Evolutionary conservation across 805 yeast species (phyloP), one percentile per base, ranked within the genome.

Genomic region (Hanseniaspora guilliermondii): DNA sequence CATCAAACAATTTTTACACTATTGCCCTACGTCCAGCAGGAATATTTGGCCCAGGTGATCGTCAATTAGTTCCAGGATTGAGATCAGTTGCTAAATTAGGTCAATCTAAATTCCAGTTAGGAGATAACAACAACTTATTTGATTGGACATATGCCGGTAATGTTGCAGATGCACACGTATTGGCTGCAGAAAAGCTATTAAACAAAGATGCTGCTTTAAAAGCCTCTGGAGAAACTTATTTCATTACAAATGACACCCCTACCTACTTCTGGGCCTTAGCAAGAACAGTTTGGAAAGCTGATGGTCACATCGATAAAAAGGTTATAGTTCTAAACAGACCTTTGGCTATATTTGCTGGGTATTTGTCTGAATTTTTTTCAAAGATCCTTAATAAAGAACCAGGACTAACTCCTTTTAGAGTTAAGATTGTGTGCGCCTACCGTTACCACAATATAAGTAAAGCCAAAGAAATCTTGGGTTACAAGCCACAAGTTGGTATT

Each of bases 61-160:
- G 98, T 57, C 99, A 93, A 67, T 72, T 93, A 63, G 93, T 93
- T 46, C 98, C 98, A 12, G 95, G 95, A 3, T 73, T 93, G 56
- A 79, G 96, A 64, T 76, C 76, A 16, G 96, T 87, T 44, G 88
- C 95, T 3, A 76, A 76, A 56, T 71, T 78, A 53, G 95, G 95
- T 8, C 96, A 91, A 68, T 83, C 93, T 22, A 85, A 85, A 67
- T 87, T 87, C 68, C 99, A 93, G 70, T 74, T 93, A 48, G 98
- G 99, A 60, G 94, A 87, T 66, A 93, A 93, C 70, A 80, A 85
- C 66, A 93, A 93, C 65, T 70, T 93, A 55, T 93, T 91, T 63
- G 99, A 93, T 67, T 89, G 96, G 86, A 87, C 97, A 0, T 93
- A 88, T 64, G 97, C 84, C n/a, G 97, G 97, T 12, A 93, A 93